phyloP scores from a whole-genome alignment of 176 grass and related monocot species.

The Oryza meridionalis region DNA sequence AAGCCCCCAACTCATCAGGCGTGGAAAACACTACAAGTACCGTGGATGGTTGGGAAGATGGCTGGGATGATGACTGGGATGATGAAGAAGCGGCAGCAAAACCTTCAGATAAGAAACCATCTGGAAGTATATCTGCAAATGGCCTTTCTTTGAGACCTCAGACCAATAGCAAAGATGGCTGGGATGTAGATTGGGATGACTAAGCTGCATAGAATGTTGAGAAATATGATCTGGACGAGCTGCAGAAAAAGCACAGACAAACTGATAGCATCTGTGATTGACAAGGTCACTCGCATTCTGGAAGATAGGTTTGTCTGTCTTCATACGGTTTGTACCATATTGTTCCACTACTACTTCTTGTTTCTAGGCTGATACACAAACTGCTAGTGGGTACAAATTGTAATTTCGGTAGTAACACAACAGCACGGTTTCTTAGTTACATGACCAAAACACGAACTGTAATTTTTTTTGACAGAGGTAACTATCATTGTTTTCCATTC shows the following conservation, averaged over 20 bases:
- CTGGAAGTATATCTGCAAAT: constrained; percentile 57
- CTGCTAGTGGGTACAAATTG: constrained; percentile 29
- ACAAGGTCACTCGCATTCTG: constrained; percentile 27
- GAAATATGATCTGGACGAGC: not conserved
- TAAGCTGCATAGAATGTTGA: constrained; percentile 36
- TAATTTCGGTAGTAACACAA: constrained; percentile 37
- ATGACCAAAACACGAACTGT: constrained; percentile 8
- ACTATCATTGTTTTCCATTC: constrained; percentile 16
- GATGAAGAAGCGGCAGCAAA: constrained; percentile 74
- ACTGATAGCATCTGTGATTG: not conserved
- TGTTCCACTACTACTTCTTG: constrained; percentile 29
- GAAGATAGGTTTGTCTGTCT: constrained; percentile 23
- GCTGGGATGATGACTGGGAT: constrained; percentile 96
- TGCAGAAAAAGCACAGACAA: not conserved
- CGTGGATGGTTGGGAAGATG: constrained; percentile 75
- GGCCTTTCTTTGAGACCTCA: constrained; percentile 65
- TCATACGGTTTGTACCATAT: constrained; percentile 44
- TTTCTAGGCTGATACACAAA: constrained; percentile 29
- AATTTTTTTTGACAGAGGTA: constrained; percentile 39
- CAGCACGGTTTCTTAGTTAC: constrained; percentile 11
- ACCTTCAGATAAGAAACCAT: constrained; percentile 44
- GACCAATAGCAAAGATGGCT: constrained; percentile 72
- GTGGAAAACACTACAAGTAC: constrained; percentile 47
- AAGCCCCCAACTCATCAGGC: constrained; percentile 41
- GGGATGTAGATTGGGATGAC: constrained; percentile 97